Conservation (phyloP, 78 protist species). For the Tieghemostelium lacteum region DNA sequence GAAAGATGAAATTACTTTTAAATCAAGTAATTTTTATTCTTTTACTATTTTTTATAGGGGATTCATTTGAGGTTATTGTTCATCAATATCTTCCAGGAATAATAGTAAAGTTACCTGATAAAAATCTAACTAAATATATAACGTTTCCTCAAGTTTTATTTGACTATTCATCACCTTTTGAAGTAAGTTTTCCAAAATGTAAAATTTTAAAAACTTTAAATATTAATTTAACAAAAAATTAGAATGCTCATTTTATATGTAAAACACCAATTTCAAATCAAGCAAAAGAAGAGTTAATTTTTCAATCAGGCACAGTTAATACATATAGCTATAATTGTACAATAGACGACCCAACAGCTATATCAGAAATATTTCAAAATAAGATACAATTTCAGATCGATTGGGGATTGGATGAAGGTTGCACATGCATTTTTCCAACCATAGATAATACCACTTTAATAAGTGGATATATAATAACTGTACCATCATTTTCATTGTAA, state of each 20-base stretch:
- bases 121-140: neutral
- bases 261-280: neutral
- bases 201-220: no score
- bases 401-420: neutral
- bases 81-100: conserved; percentile 22
- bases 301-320: conserved; percentile 9
- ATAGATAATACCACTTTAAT: neutral
- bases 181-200: neutral
- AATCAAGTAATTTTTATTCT: no score
- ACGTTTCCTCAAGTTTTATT: conserved; percentile 33
- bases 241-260: conserved; percentile 11
- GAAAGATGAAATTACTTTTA: neutral
- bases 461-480: conserved; percentile 10
- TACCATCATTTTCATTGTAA: conserved; percentile 31
- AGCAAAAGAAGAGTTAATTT: conserved; percentile 1
- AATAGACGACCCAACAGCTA: neutral
- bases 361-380: conserved; percentile 2
- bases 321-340: conserved; percentile 15
- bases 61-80: neutral
- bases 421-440: neutral
- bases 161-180: conserved; percentile 40
- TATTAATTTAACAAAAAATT: neutral
- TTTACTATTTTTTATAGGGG: neutral
- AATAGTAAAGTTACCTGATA: neutral
- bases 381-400: conserved; percentile 11